Evolutionary conservation across 352 stramenopile species (phyloP).

Genomic region (Pythium grandisporangium): DNA sequence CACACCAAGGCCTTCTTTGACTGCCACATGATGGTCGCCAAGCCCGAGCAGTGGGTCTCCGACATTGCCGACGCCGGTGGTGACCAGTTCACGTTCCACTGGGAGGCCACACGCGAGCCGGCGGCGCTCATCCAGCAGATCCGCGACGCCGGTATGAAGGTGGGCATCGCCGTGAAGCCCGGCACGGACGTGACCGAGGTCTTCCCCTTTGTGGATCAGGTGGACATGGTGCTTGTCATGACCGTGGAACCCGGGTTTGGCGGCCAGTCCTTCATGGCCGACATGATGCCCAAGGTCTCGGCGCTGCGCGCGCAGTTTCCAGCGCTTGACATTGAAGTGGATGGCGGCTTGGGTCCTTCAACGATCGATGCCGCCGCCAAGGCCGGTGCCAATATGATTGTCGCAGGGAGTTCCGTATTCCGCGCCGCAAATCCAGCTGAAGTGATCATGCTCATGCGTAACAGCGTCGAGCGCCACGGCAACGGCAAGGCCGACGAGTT

Average conservation of each 20-base stretch:
- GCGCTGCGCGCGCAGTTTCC: conserved; percentile 87
- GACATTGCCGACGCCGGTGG: conserved; percentile 93
- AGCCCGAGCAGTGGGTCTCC: conserved; percentile 94
- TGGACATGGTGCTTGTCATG: conserved; percentile 98
- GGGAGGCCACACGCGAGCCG: conserved; percentile 77
- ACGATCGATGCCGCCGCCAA: conserved; percentile 92
- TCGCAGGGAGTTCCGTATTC: conserved; percentile 94
- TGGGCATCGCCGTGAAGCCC: conserved; percentile 94
- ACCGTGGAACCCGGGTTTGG: conserved; percentile 97
- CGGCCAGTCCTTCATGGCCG: conserved; percentile 95
- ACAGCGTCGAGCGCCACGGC: conserved; percentile 73
- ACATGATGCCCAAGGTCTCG: conserved; percentile 94
- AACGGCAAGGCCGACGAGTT: conserved; percentile 66
- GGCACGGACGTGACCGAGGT: conserved; percentile 86
- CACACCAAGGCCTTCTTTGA: conserved; percentile 92
- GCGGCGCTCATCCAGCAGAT: conserved; percentile 80
- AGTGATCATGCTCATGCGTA: conserved; percentile 73
- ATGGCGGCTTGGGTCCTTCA: conserved; percentile 90
- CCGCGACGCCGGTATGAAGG: conserved; percentile 88
- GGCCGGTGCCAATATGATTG: conserved; percentile 96
- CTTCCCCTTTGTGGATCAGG: conserved; percentile 72
- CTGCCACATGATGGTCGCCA: conserved; percentile 97
- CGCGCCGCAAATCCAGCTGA: conserved; percentile 51
- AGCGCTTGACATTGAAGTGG: conserved; percentile 95
- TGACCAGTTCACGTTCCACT: conserved; percentile 96